These are phyloP conservation scores for Didymella pomorum DNA, from an alignment of 2,329 filamentous ascomycete species.

Conservation along the genomic window DNA sequence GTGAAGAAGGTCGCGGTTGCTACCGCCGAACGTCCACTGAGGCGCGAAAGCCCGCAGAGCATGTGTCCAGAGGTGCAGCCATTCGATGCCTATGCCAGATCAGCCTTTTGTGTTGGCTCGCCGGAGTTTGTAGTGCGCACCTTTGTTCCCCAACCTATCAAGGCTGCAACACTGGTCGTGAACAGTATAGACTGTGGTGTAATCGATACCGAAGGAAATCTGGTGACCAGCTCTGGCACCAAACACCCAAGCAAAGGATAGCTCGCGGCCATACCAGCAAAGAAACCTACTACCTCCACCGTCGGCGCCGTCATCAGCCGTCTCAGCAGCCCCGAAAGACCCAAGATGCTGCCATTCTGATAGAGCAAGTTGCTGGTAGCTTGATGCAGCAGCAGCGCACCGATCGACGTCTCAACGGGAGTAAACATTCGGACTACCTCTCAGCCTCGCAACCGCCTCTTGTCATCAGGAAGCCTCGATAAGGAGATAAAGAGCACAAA, in stretches of 20 bases:
- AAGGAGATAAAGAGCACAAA: background rate
- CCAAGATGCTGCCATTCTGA: constrained; percentile 61
- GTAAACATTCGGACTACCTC: constrained; percentile 58
- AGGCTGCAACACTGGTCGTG: constrained; percentile 53
- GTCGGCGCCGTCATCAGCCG: constrained; percentile 53
- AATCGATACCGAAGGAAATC: constrained; percentile 50
- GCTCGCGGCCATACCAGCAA: constrained; percentile 58
- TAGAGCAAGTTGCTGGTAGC: constrained; percentile 59
- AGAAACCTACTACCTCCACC: constrained; percentile 54
- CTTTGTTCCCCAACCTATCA: constrained; percentile 63
- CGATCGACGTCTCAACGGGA: constrained; percentile 60
- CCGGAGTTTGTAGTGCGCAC: constrained; percentile 37
- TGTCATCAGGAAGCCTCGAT: background rate
- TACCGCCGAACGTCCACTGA: constrained; percentile 59
- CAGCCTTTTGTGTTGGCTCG: constrained; percentile 4
- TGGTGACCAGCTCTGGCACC: constrained; percentile 56
- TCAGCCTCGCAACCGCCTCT: background rate
- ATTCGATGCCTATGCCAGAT: constrained; percentile 39
- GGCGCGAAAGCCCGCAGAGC: constrained; percentile 61
- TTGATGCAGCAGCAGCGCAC: constrained; percentile 60
- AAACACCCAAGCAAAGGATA: constrained; percentile 53
- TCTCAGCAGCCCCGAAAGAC: constrained; percentile 59
- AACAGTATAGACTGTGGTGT: constrained; percentile 48
- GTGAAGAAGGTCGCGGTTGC: constrained; percentile 52
- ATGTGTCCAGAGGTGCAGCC: constrained; percentile 66